A percentile compares a stretch with the other conserved stretches of the same genome.
Conservation (phyloP, 805 yeast species). For the Candida insectalens region DNA sequence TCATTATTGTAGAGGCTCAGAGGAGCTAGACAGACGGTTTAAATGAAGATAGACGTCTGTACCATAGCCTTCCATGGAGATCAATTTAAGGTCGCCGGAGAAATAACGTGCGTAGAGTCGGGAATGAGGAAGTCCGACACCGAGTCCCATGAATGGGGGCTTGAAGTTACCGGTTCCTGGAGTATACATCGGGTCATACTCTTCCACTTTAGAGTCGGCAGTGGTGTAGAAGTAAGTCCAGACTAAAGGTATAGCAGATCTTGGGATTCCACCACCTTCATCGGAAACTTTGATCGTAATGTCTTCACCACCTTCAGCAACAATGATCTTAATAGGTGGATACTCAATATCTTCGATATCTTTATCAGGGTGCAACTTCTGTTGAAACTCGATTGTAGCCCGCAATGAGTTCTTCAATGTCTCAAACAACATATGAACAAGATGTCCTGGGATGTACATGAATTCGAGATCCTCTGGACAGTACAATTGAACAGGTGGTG, state of each 20-base stretch:
- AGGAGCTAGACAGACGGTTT: slow-evolving; percentile 63
- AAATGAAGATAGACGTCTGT: slow-evolving; percentile 86
- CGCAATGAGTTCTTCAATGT: slow-evolving; percentile 78
- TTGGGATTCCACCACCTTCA: slow-evolving; percentile 90
- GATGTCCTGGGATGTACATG: slow-evolving; percentile 90
- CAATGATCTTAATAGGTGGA: slow-evolving; percentile 80
- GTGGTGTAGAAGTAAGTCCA: slow-evolving; percentile 93
- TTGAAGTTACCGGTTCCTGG: slow-evolving; percentile 18
- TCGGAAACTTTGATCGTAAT: slow-evolving; percentile 85
- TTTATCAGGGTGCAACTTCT: slow-evolving; percentile 40
- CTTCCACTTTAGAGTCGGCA: slow-evolving; percentile 55
- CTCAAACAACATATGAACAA: slow-evolving; percentile 86
- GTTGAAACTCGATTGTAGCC: slow-evolving; percentile 80
- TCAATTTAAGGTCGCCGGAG: slow-evolving; percentile 82
- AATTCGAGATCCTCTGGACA: slow-evolving; percentile 70
- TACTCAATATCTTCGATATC: slow-evolving; percentile 55
- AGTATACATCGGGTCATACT: slow-evolving; percentile 19
- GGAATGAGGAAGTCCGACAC: slow-evolving; percentile 84
- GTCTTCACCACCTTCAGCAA: slow-evolving; percentile 83
- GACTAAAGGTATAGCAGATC: slow-evolving; percentile 72
- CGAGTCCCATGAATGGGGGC: slow-evolving; percentile 93
- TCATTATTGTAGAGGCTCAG: slow-evolving; percentile 59
- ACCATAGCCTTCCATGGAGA: slow-evolving; percentile 91
- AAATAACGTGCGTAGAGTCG: slow-evolving; percentile 81
- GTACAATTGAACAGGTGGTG: slow-evolving; percentile 72